Base-by-base conservation (phyloP, 345 rosid species). In the Heritiera littoralis region DNA sequence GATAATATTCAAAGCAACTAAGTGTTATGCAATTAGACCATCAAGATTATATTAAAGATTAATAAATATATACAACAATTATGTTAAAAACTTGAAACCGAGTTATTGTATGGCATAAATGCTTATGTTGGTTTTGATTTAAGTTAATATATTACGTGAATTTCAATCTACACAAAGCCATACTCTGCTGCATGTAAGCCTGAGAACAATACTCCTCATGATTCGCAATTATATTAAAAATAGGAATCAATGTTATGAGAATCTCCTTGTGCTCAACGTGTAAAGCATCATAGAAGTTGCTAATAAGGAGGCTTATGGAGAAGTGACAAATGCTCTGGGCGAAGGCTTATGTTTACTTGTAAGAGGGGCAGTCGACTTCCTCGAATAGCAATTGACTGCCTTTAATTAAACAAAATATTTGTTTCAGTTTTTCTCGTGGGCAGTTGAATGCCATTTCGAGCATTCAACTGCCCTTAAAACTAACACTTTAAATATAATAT, bases 101-200 rank as follows among this genome's bases (percentile, higher is more conserved):
- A 96, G 82, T 75, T 96, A 88, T 86, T 94, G 73, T 96, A 96
- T 69, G 93, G 97, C 45, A 94, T 96, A 83, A 92, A 86, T 79
- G 97, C 99, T 38, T 98, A 96, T 63, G 99, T 98, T 5, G 99
- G 99, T 78, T 96, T 96, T 84, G 98, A 96, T 89, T 85, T 96
- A 86, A 94, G 99, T 83, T 96, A 87, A 92, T 87, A 74, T 69
- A 67, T 32, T 43, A 18, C 3, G 17, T 69, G 60, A 60, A 68
- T 17, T 18, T 46, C 32, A 45, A 48, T 10, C 45, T n/a, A 17
- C 18, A n/a, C 2, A 8, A 75, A 48, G 67, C 43, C 52, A 30
- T 28, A 71, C 54, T 80, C 56, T 51, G 11, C 2, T 23, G 28
- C 28, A 23, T 46, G n/a, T 28, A n/a, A 46, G 30, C 69, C 48